Conservation (phyloP, 208 protist genomes). For the Dictyostelium gargantuum region DNA sequence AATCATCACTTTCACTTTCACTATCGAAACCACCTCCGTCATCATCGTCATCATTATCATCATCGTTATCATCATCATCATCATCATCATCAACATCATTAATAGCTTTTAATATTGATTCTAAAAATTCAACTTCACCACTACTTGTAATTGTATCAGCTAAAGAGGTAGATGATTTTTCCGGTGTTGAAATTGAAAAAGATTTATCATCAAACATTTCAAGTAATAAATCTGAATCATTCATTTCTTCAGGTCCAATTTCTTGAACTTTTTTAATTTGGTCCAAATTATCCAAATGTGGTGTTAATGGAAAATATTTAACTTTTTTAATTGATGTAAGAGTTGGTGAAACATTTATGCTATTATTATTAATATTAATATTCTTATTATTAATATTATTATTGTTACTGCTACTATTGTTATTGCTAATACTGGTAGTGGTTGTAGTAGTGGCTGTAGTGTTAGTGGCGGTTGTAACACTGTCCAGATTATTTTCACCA, state of each 20-base stretch:
- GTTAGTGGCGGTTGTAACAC: neutral
- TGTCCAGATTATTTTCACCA: no score
- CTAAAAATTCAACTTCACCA: neutral
- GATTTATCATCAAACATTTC: neutral
- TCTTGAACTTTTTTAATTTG: conserved; percentile 1
- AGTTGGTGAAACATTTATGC: neutral
- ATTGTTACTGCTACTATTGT: neutral
- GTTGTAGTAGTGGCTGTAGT: neutral
- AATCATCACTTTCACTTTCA: neutral
- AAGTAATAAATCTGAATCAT: neutral
- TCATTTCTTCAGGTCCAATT: neutral
- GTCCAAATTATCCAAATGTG: neutral
- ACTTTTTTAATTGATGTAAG: neutral
- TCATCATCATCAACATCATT: no score
- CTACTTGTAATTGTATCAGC: neutral
- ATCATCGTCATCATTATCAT: no score
- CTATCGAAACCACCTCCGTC: neutral
- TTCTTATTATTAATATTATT: no score
- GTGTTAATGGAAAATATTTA: conserved; percentile 37
- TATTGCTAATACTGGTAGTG: neutral
- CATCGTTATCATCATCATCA: neutral
- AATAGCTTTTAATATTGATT: no score
- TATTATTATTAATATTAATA: neutral
- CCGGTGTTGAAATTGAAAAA: neutral
- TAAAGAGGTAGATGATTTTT: neutral